These are phyloP conservation scores for Akebia trifoliata DNA, from an alignment of 164 flowering plant species.

Conservation along the genomic window DNA sequence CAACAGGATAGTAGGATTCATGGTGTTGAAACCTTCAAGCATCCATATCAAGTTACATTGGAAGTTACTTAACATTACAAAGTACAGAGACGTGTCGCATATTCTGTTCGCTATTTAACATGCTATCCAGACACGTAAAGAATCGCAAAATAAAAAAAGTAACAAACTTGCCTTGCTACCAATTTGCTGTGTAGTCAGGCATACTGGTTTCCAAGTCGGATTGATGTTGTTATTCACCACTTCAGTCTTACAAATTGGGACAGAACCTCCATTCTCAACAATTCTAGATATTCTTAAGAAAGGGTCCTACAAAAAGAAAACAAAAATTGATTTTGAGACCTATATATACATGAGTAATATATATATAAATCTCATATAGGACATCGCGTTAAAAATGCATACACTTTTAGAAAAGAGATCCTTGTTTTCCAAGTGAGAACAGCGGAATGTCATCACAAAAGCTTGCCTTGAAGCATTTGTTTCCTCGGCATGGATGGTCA, in stretches of 20 bases:
- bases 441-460: constrained; percentile 59
- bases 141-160: neutral
- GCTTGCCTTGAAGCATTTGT: constrained; percentile 53
- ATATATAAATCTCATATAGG: too few relatives aligned
- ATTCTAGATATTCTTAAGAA: constrained; percentile 77
- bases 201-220: constrained; percentile 71
- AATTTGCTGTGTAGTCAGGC: constrained; percentile 65
- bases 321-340: too few relatives aligned
- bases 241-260: constrained; percentile 92
- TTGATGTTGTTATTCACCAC: constrained; percentile 64
- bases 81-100: too few relatives aligned
- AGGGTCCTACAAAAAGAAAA: constrained; percentile 53
- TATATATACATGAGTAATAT: too few relatives aligned
- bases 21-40: too few relatives aligned
- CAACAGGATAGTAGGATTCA: too few relatives aligned
- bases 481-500: constrained; percentile 82
- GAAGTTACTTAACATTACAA: too few relatives aligned
- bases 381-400: constrained; percentile 20
- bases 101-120: too few relatives aligned
- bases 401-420: constrained; percentile 87
- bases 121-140: too few relatives aligned
- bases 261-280: constrained; percentile 53
- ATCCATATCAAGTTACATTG: too few relatives aligned
- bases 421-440: constrained; percentile 60
- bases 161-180: constrained; percentile 63